Conservation (phyloP, 192 early-diverging fungal species). For the Umbelopsis ramanniana region DNA sequence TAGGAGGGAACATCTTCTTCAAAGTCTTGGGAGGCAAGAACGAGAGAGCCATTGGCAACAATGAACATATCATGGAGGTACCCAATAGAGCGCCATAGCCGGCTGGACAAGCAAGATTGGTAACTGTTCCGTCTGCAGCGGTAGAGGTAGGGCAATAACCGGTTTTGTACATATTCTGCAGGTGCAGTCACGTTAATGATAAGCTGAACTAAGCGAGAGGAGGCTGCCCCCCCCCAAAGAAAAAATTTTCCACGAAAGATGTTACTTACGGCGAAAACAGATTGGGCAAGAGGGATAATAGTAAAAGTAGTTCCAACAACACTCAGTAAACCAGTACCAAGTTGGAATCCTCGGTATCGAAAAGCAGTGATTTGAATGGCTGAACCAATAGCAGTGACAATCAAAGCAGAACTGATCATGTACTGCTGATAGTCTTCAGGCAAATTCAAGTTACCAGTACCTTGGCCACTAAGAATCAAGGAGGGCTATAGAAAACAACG, state of each 20-base stretch:
- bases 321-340: constrained; percentile 54
- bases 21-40: constrained; percentile 51
- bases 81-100: constrained; percentile 58
- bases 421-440: constrained; percentile 41
- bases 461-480: constrained; percentile 28
- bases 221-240: no score
- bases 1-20: constrained; percentile 57
- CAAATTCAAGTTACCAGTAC: constrained; percentile 48
- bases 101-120: constrained; percentile 48
- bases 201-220: background rate
- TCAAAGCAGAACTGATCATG: constrained; percentile 57
- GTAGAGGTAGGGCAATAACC: constrained; percentile 33
- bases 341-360: constrained; percentile 37
- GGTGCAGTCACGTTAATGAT: background rate
- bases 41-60: constrained; percentile 48
- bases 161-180: constrained; percentile 31
- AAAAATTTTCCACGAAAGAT: constrained; percentile 22
- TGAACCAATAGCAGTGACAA: constrained; percentile 55
- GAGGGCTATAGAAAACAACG: background rate
- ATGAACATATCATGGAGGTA: constrained; percentile 54
- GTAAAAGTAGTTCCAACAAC: constrained; percentile 61
- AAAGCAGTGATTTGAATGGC: constrained; percentile 61
- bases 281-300: constrained; percentile 53
- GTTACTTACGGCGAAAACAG: constrained; percentile 47
- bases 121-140: constrained; percentile 43